Evolutionary conservation across 2,329 filamentous ascomycete genomes (phyloP).

Genomic region (Ceratocystis huliohia): DNA sequence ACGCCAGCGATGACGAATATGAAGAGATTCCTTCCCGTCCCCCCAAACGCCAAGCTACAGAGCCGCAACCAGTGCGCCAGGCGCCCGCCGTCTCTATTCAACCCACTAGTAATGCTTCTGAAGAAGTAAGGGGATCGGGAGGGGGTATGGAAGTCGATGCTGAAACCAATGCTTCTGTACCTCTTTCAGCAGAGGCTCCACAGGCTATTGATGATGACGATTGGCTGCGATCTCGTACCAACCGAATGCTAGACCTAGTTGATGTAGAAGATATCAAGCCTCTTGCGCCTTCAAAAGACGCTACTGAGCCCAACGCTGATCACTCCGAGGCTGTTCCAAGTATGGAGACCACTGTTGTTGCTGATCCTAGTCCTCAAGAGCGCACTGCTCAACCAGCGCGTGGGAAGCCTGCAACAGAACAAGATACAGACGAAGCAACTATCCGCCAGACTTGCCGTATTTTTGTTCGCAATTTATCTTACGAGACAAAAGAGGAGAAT

Average conservation of each 20-base stretch:
- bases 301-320: too few relatives aligned
- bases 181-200: constrained; percentile 19
- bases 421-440: constrained; percentile 39
- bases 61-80: constrained; percentile 4
- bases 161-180: constrained; percentile 12
- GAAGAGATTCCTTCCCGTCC: constrained; percentile 44
- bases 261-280: constrained; percentile 51
- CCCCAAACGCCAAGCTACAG: constrained; percentile 22
- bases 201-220: constrained; percentile 62
- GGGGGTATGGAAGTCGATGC: constrained; percentile 13
- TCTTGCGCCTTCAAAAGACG: constrained; percentile 10
- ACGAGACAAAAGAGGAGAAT: constrained; percentile 64
- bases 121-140: constrained; percentile 42
- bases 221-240: constrained; percentile 85
- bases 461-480: constrained; percentile 82
- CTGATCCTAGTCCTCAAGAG: neutral
- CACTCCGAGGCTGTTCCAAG: neutral
- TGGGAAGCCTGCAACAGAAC: constrained; percentile 23
- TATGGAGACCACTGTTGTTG: neutral
- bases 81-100: neutral
- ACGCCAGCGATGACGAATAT: constrained; percentile 63
- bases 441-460: constrained; percentile 64
- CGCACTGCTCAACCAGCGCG: neutral
- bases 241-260: constrained; percentile 68
- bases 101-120: constrained; percentile 40